Conservation (phyloP, 768 basidiomycete genomes). For the Russula foetens region DNA sequence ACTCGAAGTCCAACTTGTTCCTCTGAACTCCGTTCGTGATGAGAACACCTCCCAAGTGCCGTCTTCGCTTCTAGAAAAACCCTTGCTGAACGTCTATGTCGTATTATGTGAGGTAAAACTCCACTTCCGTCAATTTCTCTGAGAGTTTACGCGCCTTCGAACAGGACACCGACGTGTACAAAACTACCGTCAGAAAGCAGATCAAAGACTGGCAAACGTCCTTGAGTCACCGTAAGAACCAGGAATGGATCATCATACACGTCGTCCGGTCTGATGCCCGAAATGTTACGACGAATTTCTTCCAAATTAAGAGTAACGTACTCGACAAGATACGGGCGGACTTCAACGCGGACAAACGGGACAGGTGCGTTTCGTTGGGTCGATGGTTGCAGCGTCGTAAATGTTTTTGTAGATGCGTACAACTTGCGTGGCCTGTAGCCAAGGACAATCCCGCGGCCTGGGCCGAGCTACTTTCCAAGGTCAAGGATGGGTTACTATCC, state of each 20-base stretch:
- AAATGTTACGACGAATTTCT: constrained; percentile 55
- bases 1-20: constrained; percentile 66
- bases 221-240: constrained; percentile 61
- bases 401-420: constrained; percentile 53
- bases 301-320: constrained; percentile 77
- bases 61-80: constrained; percentile 73
- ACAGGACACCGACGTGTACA: constrained; percentile 70
- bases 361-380: constrained; percentile 44
- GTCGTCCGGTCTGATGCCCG: constrained; percentile 68
- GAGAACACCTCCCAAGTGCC: constrained; percentile 72
- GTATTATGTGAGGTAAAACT: constrained; percentile 76
- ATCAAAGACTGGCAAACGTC: constrained; percentile 86
- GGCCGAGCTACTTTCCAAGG: constrained; percentile 80
- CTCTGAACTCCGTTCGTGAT: constrained; percentile 59
- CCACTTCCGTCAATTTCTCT: constrained; percentile 5
- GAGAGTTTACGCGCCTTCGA: constrained; percentile 11
- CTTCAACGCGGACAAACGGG: constrained; percentile 84
- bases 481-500: constrained; percentile 83
- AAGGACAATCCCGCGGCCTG: constrained; percentile 71
- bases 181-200: constrained; percentile 66
- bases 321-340: constrained; percentile 87
- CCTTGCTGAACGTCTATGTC: constrained; percentile 80
- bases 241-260: constrained; percentile 91
- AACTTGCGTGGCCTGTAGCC: constrained; percentile 67
- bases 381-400: neutral